Evolutionary conservation across 2,329 filamentous ascomycete genomes (phyloP), one percentile per base, ranked within the genome.

Genomic region (Amauroascus verrucosus): DNA sequence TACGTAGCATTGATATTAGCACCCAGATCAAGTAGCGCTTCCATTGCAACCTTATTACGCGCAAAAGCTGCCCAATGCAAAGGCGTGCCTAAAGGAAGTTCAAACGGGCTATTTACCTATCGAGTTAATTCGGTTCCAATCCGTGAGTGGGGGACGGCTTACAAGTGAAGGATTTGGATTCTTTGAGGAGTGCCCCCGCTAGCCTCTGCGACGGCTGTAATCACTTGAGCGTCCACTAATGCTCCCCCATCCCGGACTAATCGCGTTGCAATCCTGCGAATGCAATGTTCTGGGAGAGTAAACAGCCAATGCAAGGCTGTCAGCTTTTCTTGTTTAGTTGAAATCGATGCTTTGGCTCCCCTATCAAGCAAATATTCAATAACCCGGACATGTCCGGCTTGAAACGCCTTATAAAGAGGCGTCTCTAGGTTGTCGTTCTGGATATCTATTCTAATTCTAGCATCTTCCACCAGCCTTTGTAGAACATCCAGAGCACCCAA

Each of bases 271-370:
- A 62, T 57, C n/a, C 41, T 24, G 6, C 37, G 22, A 20, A 61
- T 57, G 14, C 45, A 55, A 40, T 32, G 13, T 7, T 62, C 55
- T 0, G 61, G 58, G 20, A 64, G 30, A 37, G 54, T 58, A 24
- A 64, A 64, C 1, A 64, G 49, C 63, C 63, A 64, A 57, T 64
- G 63, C 1, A 64, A 43, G 1, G 63, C 48, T 7, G 59, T 62
- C 13, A 59, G 11, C 28, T 51, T 51, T 18, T 60, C 58, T 11
- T 58, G 40, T 22, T 45, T 59, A 7, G 61, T 64, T 24, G 46
- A 30, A n/a, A 52, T 53, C 1, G 53, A 57, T 52, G 58, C 55
- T 38, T 51, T 57, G 24, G 63, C 63, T 5, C 60, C 59, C 13
- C 56, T 54, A 14, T 62, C 56, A 33, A 65, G 58, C 41, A 64